These are phyloP conservation scores for Camellia granthamiana DNA, from an alignment of 148 eudicot genomes.

Conservation along the genomic window DNA sequence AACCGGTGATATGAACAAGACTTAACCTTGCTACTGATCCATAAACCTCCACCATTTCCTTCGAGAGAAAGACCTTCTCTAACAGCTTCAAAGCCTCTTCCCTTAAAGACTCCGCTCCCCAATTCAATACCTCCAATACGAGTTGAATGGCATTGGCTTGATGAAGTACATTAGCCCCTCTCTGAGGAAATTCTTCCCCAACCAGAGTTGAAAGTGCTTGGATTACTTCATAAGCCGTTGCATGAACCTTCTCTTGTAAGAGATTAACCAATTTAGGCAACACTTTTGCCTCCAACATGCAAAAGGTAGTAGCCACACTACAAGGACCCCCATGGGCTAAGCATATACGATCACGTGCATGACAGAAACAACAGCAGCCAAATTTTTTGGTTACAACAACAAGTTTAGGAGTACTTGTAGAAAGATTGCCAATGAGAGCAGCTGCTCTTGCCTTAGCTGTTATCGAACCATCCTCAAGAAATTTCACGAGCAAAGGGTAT, in stretches of 20 bases:
- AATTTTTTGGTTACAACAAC: neutral
- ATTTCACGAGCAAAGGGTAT: constrained; percentile 24
- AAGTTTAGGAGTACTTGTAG: constrained; percentile 29
- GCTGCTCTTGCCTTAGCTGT: constrained; percentile 36
- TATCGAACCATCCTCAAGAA: constrained; percentile 24
- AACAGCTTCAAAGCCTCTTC: constrained; percentile 31
- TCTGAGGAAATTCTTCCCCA: constrained; percentile 23
- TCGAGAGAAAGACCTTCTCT: constrained; percentile 30
- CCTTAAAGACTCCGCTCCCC: constrained; percentile 35
- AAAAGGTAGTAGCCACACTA: constrained; percentile 24
- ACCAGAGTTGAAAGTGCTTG: constrained; percentile 37
- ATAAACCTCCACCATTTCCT: constrained; percentile 33
- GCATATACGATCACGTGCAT: constrained; percentile 10
- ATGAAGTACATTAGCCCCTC: constrained; percentile 34
- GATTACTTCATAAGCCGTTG: constrained; percentile 31
- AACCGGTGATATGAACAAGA: constrained; percentile 21
- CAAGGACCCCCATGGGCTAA: constrained; percentile 34
- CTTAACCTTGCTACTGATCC: constrained; percentile 24
- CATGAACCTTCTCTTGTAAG: constrained; percentile 24
- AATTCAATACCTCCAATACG: constrained; percentile 27
- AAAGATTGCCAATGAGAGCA: constrained; percentile 36
- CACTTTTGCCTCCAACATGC: constrained; percentile 29
- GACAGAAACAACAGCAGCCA: constrained; percentile 17
- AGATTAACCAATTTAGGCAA: constrained; percentile 34
- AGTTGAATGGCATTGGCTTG: constrained; percentile 22